Evolutionary conservation across 2,329 filamentous ascomycete species (phyloP).

Genomic region (Fusarium guadeloupense): DNA sequence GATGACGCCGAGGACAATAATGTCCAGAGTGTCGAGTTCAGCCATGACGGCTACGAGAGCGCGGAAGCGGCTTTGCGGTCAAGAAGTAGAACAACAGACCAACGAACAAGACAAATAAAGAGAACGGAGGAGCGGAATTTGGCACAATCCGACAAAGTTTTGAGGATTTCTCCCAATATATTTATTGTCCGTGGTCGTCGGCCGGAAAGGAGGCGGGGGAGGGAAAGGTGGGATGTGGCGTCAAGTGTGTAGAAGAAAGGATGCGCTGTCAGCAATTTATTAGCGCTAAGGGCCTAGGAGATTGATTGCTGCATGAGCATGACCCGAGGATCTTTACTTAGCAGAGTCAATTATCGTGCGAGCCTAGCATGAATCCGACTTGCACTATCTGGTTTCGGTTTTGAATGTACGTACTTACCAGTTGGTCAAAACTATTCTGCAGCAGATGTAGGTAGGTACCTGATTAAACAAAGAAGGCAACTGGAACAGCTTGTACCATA

Average conservation of each 20-base stretch:
- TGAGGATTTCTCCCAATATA: slow-evolving; percentile 18
- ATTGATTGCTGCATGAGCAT: slow-evolving; percentile 21
- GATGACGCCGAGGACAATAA: slow-evolving; percentile 87
- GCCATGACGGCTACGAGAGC: slow-evolving; percentile 71
- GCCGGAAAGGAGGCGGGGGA: slow-evolving; percentile 43
- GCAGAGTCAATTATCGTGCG: too few relatives aligned
- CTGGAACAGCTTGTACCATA: too few relatives aligned
- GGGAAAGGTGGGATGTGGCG: slow-evolving; percentile 38
- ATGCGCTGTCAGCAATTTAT: slow-evolving; percentile 35
- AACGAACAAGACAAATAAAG: background rate
- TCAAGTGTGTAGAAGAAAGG: slow-evolving; percentile 33
- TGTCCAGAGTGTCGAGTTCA: slow-evolving; percentile 94
- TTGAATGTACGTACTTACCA: slow-evolving; percentile 7
- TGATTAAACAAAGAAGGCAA: too few relatives aligned
- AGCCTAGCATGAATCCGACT: background rate
- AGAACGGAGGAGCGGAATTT: background rate
- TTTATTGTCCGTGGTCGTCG: slow-evolving; percentile 30
- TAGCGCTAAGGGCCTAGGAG: slow-evolving; percentile 26
- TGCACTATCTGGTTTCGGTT: slow-evolving; percentile 14
- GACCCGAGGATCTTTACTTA: slow-evolving; percentile 14
- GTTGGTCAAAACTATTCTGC: background rate
- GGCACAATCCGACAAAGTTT: slow-evolving; percentile 3
- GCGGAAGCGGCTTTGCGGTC: slow-evolving; percentile 12
- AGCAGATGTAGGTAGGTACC: too few relatives aligned
- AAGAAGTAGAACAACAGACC: background rate